Conservation (phyloP, 805 yeast species). For the Kodamaea jinghongensis region DNA sequence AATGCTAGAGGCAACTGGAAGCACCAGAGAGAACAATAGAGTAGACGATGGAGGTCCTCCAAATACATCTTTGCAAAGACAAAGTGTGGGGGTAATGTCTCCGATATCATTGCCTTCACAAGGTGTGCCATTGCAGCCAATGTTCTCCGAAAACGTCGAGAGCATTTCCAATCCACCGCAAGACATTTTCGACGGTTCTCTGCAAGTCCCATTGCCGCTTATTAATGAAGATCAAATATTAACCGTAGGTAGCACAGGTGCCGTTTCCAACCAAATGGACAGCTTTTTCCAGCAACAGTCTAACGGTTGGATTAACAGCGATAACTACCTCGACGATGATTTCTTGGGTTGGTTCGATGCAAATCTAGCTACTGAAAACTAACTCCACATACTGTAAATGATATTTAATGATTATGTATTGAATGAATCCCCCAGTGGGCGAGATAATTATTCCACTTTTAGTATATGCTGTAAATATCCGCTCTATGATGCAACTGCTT, state of each 20-base stretch:
- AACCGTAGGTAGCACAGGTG: slow-evolving; percentile 13
- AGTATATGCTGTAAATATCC: no score
- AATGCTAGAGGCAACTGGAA: slow-evolving; percentile 80
- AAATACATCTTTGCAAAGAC: no score
- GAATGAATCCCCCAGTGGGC: no score
- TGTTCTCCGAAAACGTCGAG: slow-evolving; percentile 4
- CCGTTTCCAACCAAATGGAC: slow-evolving; percentile 41
- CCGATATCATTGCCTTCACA: slow-evolving; percentile 5
- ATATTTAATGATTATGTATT: no score
- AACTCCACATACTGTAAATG: no score
- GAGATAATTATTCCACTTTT: no score
- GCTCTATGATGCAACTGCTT: no score
- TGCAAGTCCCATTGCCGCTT: not conserved
- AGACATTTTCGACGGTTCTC: not conserved
- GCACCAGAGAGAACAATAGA: slow-evolving; percentile 30
- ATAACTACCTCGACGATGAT: slow-evolving; percentile 63
- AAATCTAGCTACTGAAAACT: slow-evolving; percentile 32
- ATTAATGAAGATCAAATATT: slow-evolving; percentile 8
- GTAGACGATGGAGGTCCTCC: slow-evolving; percentile 1
- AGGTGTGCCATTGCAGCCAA: slow-evolving; percentile 6
- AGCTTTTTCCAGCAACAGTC: slow-evolving; percentile 77
- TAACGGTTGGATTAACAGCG: slow-evolving; percentile 77
- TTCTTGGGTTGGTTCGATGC: slow-evolving; percentile 92
- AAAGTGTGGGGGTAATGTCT: not conserved
- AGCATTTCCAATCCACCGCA: not conserved